These are phyloP conservation scores for Brassica incana DNA, from an alignment of 345 rosid genomes.

Conservation along the genomic window DNA sequence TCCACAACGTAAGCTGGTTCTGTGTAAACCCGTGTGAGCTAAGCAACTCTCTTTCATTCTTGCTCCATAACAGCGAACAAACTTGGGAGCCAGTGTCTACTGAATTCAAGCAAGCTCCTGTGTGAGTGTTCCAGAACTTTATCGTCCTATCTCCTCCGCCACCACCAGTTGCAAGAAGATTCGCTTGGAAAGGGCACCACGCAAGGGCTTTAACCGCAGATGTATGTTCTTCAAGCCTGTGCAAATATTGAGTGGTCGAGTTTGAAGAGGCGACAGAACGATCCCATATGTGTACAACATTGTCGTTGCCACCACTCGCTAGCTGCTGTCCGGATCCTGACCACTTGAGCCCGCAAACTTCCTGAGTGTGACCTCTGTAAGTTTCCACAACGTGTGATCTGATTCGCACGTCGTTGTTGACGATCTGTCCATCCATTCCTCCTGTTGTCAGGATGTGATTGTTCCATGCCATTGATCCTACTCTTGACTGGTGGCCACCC, in stretches of 20 bases:
- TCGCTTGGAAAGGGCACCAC: constrained; percentile 51
- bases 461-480: constrained; percentile 47
- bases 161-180: constrained; percentile 41
- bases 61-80: constrained; percentile 40
- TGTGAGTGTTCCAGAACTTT: constrained; percentile 43
- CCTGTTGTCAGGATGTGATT: constrained; percentile 49
- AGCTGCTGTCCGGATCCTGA: constrained; percentile 55
- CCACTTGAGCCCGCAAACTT: constrained; percentile 58
- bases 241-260: constrained; percentile 42
- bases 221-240: constrained; percentile 48
- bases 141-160: constrained; percentile 43
- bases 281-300: constrained; percentile 52
- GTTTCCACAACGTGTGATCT: constrained; percentile 45
- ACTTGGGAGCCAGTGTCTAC: constrained; percentile 45
- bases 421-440: constrained; percentile 49
- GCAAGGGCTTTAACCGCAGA: constrained; percentile 62
- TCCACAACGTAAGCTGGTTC: constrained; percentile 44
- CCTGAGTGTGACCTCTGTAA: constrained; percentile 51
- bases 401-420: constrained; percentile 49
- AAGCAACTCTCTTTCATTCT: constrained; percentile 42
- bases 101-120: constrained; percentile 44
- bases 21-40: constrained; percentile 44
- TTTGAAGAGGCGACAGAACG: constrained; percentile 45
- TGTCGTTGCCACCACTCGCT: constrained; percentile 52
- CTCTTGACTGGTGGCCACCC: constrained; percentile 47